Evolutionary conservation across 129 eudicot genomes (phyloP).

Genomic region (Deinandra increscens): DNA sequence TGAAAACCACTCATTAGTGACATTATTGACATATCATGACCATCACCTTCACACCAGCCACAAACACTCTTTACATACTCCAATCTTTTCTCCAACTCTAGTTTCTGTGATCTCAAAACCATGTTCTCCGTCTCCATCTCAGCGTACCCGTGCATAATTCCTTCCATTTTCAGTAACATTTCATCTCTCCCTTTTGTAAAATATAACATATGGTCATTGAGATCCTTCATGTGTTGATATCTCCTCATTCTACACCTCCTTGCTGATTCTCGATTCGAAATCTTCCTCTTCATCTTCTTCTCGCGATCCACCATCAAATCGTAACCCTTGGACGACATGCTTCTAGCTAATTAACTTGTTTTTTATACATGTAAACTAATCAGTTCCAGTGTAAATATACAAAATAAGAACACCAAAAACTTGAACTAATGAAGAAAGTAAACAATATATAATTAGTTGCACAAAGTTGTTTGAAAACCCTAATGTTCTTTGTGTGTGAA

Average conservation of each 20-base stretch:
- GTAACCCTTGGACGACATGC: constrained; percentile 28
- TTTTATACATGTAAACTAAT: not conserved
- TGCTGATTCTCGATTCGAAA: constrained; percentile 60
- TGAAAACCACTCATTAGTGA: constrained; percentile 21
- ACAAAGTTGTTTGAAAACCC: not conserved
- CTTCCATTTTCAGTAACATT: constrained; percentile 33
- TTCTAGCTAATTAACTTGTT: constrained; percentile 6
- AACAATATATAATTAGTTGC: constrained; percentile 13
- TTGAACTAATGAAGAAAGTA: constrained; percentile 56
- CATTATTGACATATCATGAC: constrained; percentile 5
- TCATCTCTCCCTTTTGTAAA: constrained; percentile 38
- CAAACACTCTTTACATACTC: constrained; percentile 44
- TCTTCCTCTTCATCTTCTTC: constrained; percentile 53
- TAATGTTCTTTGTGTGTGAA: constrained; percentile 8
- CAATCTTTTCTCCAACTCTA: constrained; percentile 42
- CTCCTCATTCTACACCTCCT: constrained; percentile 53
- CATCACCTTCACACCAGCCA: constrained; percentile 26
- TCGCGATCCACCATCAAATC: constrained; percentile 32
- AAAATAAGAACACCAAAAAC: not conserved
- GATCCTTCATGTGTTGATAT: constrained; percentile 48
- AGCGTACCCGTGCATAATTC: not conserved
- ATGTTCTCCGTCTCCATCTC: constrained; percentile 42
- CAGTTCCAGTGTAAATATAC: not conserved
- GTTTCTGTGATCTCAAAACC: constrained; percentile 39
- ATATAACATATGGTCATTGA: constrained; percentile 29